Evolutionary conservation across 345 rosid genomes (phyloP).

Genomic region (Heritiera fomes): DNA sequence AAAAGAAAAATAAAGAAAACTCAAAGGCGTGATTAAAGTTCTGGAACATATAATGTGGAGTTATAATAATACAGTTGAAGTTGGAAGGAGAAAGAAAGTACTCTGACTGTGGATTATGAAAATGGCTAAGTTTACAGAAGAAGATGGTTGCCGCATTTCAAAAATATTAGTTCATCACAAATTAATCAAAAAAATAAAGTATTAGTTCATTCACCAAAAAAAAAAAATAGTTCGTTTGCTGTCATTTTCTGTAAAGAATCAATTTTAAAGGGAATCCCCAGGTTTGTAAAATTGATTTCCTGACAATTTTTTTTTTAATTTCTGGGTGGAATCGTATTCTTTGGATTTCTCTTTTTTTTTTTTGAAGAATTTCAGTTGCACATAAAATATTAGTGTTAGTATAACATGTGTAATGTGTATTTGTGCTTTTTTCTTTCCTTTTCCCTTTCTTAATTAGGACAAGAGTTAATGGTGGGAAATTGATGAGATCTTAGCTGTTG

Average conservation of each 20-base stretch:
- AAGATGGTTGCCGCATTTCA: background rate
- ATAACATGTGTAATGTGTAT: background rate
- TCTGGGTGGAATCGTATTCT: conserved; percentile 2
- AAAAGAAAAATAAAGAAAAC: background rate
- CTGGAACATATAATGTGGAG: conserved; percentile 7
- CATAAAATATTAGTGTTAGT: background rate
- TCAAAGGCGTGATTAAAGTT: conserved; percentile 33
- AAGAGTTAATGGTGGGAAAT: conserved; percentile 10
- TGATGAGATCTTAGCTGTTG: conserved; percentile 5
- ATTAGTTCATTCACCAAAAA: too few relatives aligned
- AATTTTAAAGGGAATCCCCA: conserved; percentile 19
- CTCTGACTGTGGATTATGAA: conserved; percentile 8
- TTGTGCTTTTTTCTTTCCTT: background rate
- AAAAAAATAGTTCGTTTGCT: background rate
- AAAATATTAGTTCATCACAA: background rate
- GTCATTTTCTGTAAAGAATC: conserved; percentile 14
- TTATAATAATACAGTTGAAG: background rate
- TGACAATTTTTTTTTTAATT: background rate
- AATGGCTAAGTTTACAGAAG: conserved; percentile 8
- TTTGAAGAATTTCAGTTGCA: background rate
- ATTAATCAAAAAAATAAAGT: too few relatives aligned
- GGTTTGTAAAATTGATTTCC: conserved; percentile 14
- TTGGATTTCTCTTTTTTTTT: background rate
- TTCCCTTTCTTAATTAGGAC: background rate
- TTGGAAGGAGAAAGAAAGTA: conserved; percentile 7